A percentile compares a stretch with the other conserved stretches of the same genome.
Conservation (phyloP, 768 basidiomycete genomes). For the Steccherinum ochraceum region DNA sequence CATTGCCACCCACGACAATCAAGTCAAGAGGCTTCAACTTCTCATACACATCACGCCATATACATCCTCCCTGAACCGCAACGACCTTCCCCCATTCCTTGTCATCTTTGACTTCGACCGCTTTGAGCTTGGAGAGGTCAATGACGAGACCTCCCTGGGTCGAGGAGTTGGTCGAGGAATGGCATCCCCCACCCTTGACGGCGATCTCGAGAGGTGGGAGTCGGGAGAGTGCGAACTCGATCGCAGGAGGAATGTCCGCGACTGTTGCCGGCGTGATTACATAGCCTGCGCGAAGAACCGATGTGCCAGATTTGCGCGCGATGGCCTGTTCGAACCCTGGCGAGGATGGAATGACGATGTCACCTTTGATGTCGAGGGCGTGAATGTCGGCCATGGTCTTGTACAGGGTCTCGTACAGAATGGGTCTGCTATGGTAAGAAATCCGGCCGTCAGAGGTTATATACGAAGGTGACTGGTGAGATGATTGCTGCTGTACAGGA, state of each 20-base stretch:
- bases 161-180: constrained; percentile 25
- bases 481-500: too few species aligned
- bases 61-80: constrained; percentile 27
- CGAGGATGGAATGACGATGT: not conserved
- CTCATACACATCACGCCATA: constrained; percentile 22
- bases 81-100: constrained; percentile 18
- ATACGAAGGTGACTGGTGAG: too few species aligned
- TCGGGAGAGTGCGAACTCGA: constrained; percentile 4
- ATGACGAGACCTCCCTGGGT: constrained; percentile 28
- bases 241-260: constrained; percentile 6
- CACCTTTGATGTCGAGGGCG: not conserved
- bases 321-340: constrained; percentile 2
- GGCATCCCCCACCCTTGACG: constrained; percentile 24
- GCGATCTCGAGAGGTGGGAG: constrained; percentile 7
- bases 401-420: too few species aligned
- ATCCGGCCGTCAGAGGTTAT: too few species aligned
- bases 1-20: constrained; percentile 11
- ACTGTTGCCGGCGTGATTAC: constrained; percentile 4
- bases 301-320: constrained; percentile 9
- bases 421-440: too few species aligned
- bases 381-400: not conserved
- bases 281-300: constrained; percentile 2
- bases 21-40: constrained; percentile 18
- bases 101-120: constrained; percentile 21
- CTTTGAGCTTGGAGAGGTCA: constrained; percentile 24